Evolutionary conservation across 2,329 filamentous ascomycete species (phyloP), one percentile per base, ranked within the genome.

Genomic region (Talaromyces rugulosus): DNA sequence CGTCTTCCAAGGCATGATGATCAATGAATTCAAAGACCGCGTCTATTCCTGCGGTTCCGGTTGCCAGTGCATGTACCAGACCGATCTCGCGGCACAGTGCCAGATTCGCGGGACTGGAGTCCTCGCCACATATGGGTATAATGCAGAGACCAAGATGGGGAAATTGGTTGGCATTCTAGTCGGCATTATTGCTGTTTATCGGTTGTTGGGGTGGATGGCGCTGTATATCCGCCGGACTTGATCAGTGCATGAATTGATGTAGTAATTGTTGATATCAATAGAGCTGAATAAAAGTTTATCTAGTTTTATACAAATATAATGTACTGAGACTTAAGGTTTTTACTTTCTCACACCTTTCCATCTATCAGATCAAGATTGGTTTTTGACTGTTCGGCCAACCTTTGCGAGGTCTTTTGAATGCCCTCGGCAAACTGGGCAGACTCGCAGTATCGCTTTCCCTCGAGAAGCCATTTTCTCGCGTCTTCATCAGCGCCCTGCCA

Each of bases 1-100:
- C 68, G 91, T 96, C 3, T 96, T 96, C 72, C 86, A 94, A 71
- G 91, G 90, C 14, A 95, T 96, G 91, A 95, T 96, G 90, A 87
- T 94, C 59, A 96, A 95, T 70, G 90, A 96, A 77, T 95, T 96
- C 72, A 78, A 79, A 66, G 83, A 58, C 18, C 80, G 90, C 14
- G 82, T 78, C 3, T 96, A 90, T 73, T 72, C 76, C 3, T 94
- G 90, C 71, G 76, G 81, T 65, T 64, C 71, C 0, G 75, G 74
- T 0, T 92, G 86, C 67, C 81, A 82, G 47, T 96, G 91, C 77
- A 89, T 91, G 85, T 95, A 89, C 73, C 75, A 82, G 42, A 88
- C 84, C 5, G 80, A 83, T 64, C 72, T 92, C 62, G 83, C 83
- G 47, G 71, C 79, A 34, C 75, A 89, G 71, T 92, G 92, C 69